These are phyloP conservation scores for Tricholoma bakamatsutake DNA, from an alignment of 768 basidiomycete species.

Conservation along the genomic window DNA sequence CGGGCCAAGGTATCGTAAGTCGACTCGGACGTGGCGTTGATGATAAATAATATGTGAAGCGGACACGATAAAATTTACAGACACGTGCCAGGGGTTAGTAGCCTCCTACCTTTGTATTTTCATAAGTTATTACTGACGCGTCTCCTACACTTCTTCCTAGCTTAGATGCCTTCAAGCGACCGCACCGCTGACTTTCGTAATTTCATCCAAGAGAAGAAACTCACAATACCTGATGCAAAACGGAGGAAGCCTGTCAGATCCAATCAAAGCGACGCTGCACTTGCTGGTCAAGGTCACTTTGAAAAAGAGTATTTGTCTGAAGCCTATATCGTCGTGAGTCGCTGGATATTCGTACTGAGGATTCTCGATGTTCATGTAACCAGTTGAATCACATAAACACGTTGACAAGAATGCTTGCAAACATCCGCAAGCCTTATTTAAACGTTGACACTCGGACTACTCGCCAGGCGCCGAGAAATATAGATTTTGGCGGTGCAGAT, in stretches of 20 bases:
- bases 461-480: slow-evolving; percentile 43
- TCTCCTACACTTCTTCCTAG: not conserved
- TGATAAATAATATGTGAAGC: not conserved
- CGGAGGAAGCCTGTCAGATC: slow-evolving; percentile 39
- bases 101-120: not conserved
- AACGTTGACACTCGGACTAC: slow-evolving; percentile 59
- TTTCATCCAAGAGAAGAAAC: slow-evolving; percentile 42
- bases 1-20: not conserved
- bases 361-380: not conserved
- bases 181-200: slow-evolving; percentile 60
- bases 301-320: slow-evolving; percentile 70
- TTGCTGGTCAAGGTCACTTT: slow-evolving; percentile 33
- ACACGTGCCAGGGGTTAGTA: not conserved
- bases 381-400: slow-evolving; percentile 73
- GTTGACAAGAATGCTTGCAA: slow-evolving; percentile 63
- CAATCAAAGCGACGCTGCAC: slow-evolving; percentile 26
- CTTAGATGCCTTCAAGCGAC: slow-evolving; percentile 49
- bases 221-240: slow-evolving; percentile 37
- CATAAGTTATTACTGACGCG: not conserved
- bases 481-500: slow-evolving; percentile 46
- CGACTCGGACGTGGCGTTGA: not conserved
- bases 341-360: not conserved
- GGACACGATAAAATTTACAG: not conserved
- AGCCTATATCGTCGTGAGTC: slow-evolving; percentile 63
- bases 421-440: slow-evolving; percentile 83